phyloP scores from a whole-genome alignment of 2,329 filamentous ascomycete species.

The Akanthomyces lecanii region DNA sequence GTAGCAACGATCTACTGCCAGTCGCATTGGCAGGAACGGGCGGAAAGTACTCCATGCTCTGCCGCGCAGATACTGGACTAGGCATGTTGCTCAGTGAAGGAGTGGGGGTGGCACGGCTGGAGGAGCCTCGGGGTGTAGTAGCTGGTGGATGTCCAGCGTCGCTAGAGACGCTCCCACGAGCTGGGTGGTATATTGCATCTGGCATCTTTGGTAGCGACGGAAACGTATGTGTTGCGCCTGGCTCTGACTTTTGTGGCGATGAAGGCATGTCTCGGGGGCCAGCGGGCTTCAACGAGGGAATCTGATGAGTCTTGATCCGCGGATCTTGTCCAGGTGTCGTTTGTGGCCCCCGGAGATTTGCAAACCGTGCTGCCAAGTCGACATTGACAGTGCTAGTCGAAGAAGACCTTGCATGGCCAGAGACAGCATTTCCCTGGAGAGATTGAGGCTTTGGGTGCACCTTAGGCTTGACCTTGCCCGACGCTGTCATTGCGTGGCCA shows the following conservation, averaged over 20 bases:
- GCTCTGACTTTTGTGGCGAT: conserved; percentile 37
- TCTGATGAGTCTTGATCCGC: conserved; percentile 47
- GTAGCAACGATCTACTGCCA: conserved; percentile 24
- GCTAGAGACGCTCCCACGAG: conserved; percentile 63
- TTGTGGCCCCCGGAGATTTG: conserved; percentile 47
- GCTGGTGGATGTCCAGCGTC: conserved; percentile 62
- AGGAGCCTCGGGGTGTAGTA: conserved; percentile 60
- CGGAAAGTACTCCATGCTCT: conserved; percentile 31
- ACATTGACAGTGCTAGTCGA: conserved; percentile 32
- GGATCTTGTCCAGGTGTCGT: conserved; percentile 45
- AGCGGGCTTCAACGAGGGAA: conserved; percentile 34
- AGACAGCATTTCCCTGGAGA: conserved; percentile 56
- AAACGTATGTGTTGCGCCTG: conserved; percentile 48
- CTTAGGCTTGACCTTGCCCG: conserved; percentile 38
- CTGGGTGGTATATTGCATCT: conserved; percentile 74
- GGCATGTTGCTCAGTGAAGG: conserved; percentile 31
- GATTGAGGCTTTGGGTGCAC: conserved; percentile 65
- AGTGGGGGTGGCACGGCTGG: conserved; percentile 55
- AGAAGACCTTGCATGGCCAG: conserved; percentile 28
- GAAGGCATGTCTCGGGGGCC: conserved; percentile 52
- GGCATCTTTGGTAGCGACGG: conserved; percentile 64
- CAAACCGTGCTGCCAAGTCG: conserved; percentile 55
- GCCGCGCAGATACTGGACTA: conserved; percentile 27
- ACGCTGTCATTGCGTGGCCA: conserved; percentile 18
- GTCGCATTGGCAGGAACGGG: conserved; percentile 16